Evolutionary conservation across 1,139 yeast genomes (phyloP).

Genomic region (Yamadazyma mexicana): DNA sequence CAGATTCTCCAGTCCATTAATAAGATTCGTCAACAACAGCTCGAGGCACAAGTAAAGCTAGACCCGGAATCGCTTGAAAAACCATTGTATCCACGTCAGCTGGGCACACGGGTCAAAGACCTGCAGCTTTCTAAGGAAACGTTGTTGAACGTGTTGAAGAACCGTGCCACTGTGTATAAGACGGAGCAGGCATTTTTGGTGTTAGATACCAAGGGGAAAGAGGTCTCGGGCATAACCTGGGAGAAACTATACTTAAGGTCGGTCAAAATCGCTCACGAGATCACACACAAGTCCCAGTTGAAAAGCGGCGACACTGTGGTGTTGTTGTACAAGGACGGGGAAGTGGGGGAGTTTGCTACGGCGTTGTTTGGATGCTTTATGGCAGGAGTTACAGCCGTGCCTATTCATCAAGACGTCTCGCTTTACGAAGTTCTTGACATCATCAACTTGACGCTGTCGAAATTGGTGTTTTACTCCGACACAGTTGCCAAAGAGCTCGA

Average conservation of each 20-base stretch:
- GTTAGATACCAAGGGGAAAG: constrained; percentile 81
- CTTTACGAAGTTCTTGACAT: constrained; percentile 69
- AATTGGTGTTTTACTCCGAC: constrained; percentile 80
- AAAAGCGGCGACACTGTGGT: constrained; percentile 84
- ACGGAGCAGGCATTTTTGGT: constrained; percentile 71
- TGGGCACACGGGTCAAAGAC: constrained; percentile 8
- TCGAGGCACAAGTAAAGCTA: constrained; percentile 23
- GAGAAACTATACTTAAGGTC: constrained; percentile 82
- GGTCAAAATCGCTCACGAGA: constrained; percentile 86
- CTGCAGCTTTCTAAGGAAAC: constrained; percentile 42
- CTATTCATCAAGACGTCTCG: constrained; percentile 74
- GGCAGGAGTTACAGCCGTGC: constrained; percentile 94
- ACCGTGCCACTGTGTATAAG: constrained; percentile 66
- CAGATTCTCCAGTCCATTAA: constrained; percentile 44
- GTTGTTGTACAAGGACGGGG: constrained; percentile 79
- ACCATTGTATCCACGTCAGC: constrained; percentile 62
- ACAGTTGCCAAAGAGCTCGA: constrained; percentile 71
- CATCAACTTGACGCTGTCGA: constrained; percentile 72
- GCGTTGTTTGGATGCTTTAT: constrained; percentile 90
- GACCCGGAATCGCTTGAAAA: constrained; percentile 45
- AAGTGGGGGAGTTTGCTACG: constrained; percentile 79
- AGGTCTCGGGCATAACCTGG: constrained; percentile 77
- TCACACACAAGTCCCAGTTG: constrained; percentile 66
- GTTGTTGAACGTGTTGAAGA: constrained; percentile 69
- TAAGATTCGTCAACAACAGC: constrained; percentile 36